Evolutionary conservation across 1,284 basidiomycete genomes (phyloP).

Genomic region (Cutaneotrichosporon sp.): DNA sequence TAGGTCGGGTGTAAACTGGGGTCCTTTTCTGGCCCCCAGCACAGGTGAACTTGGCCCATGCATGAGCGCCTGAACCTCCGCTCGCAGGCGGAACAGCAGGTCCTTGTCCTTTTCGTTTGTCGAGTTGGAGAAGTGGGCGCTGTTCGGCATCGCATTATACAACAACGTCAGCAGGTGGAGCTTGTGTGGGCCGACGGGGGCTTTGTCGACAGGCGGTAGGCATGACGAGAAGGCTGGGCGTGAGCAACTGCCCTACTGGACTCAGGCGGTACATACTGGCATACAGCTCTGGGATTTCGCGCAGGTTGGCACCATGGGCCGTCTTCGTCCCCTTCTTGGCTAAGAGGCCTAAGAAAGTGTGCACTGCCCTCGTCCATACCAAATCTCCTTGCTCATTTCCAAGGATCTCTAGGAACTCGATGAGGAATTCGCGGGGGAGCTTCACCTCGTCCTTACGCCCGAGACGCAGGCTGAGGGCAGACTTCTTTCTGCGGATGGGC

Average conservation of each 20-base stretch:
- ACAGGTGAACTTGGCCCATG: conserved; percentile 10
- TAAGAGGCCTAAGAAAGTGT: conserved; percentile 32
- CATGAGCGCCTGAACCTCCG: conserved; percentile 42
- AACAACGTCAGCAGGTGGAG: conserved; percentile 32
- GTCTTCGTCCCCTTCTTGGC: conserved; percentile 46
- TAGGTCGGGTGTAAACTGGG: conserved; percentile 7
- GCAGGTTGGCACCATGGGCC: conserved; percentile 37
- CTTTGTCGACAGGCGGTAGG: conserved; percentile 23
- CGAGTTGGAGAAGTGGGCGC: conserved; percentile 29
- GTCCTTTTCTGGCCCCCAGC: neutral
- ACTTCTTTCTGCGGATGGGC: conserved; percentile 19
- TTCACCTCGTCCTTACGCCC: conserved; percentile 33
- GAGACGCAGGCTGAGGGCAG: conserved; percentile 20
- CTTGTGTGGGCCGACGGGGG: conserved; percentile 27
- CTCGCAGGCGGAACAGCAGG: conserved; percentile 38
- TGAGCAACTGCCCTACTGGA: neutral
- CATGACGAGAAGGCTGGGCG: conserved; percentile 29
- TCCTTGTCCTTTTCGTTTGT: conserved; percentile 42
- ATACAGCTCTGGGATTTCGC: conserved; percentile 37
- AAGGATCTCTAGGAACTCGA: conserved; percentile 42
- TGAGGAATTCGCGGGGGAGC: conserved; percentile 43
- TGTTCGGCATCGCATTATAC: conserved; percentile 33
- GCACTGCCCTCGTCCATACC: conserved; percentile 33
- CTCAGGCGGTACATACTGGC: conserved; percentile 30
- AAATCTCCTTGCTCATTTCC: conserved; percentile 38